Conservation (phyloP, 306 rosid genomes). For the Lathyrus oleraceus region DNA sequence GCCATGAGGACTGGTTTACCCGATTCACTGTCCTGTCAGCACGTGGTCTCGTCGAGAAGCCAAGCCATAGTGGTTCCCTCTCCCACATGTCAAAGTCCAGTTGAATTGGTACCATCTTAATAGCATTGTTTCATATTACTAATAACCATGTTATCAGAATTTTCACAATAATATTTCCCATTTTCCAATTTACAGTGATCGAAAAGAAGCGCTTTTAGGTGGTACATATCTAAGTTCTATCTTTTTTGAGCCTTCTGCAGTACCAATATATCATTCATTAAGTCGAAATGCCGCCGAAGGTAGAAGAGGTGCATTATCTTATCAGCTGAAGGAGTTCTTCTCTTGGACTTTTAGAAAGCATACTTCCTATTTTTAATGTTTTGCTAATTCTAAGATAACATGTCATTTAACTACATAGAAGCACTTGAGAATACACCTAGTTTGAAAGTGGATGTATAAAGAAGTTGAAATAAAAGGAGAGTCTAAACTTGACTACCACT, state of each 20-base stretch:
- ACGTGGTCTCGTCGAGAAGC: conserved; percentile 57
- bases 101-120: conserved; percentile 33
- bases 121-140: conserved; percentile 36
- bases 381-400: conserved; percentile 37
- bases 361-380: conserved; percentile 28
- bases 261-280: conserved; percentile 2
- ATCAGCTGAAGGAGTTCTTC: conserved; percentile 29
- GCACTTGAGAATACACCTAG: conserved; percentile 28
- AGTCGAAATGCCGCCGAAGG: conserved; percentile 34
- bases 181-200: conserved; percentile 30
- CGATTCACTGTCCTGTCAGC: conserved; percentile 59
- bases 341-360: conserved; percentile 31
- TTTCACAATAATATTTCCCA: neutral
- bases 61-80: conserved; percentile 75
- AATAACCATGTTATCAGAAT: conserved; percentile 27
- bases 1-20: conserved; percentile 60
- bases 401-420: conserved; percentile 38
- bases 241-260: conserved; percentile 16
- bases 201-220: conserved; percentile 23
- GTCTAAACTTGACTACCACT: conserved; percentile 30
- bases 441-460: conserved; percentile 30
- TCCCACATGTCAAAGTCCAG: conserved; percentile 39
- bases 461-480: conserved; percentile 32
- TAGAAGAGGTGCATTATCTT: conserved; percentile 32
- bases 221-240: conserved; percentile 44